Evolutionary conservation across 495 filamentous ascomycete species (phyloP), one percentile per base, ranked within the genome.

Genomic region (Aspergillus asperescens): DNA sequence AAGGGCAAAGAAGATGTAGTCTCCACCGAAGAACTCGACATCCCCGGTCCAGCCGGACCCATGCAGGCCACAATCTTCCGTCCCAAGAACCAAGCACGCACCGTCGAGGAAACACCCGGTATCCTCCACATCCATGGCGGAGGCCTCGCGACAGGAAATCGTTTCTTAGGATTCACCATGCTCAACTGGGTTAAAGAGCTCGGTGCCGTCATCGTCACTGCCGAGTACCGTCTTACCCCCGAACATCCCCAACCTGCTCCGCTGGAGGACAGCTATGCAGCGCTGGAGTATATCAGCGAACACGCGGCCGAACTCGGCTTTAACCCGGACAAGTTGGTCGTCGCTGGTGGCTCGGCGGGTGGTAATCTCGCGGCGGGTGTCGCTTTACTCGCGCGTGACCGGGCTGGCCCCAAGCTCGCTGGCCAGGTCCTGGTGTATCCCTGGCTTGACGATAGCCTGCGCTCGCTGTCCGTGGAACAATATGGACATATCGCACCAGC

Each of bases 301-400:
- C 58, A 74, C 45, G 72, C 75, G 4, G 57, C 47, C 0, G 35
- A 64, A 48, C 59, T 78, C 16, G 57, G 53, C n/a, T 59, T 81
- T 23, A 79, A 88, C 55, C 81, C 80, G 0, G 55, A 69, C 7
- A 78, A 82, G 38, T 77, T 89, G 22, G 77, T 79, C 8, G 77
- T 86, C 22, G 73, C 79, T 48, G 82, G 85, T 31, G 78, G 77
- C 4, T 82, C 77, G 3, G 84, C 84, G 1, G 85, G 84, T 5
- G 84, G 77, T 1, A 78, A 67, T 49, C 54, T 77, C 12, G 69
- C 76, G 0, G 68, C 77, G 3, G 65, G 57, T 1, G 54, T 76
- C 12, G 62, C 67, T 4, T 51, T 79, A 24, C 56, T 76, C 54
- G 75, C 73, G 10, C 64, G 75, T n/a, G 75, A 79, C 48, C 66